Base-by-base conservation (phyloP, 768 basidiomycete genomes). In the Termitomyces sp. region DNA sequence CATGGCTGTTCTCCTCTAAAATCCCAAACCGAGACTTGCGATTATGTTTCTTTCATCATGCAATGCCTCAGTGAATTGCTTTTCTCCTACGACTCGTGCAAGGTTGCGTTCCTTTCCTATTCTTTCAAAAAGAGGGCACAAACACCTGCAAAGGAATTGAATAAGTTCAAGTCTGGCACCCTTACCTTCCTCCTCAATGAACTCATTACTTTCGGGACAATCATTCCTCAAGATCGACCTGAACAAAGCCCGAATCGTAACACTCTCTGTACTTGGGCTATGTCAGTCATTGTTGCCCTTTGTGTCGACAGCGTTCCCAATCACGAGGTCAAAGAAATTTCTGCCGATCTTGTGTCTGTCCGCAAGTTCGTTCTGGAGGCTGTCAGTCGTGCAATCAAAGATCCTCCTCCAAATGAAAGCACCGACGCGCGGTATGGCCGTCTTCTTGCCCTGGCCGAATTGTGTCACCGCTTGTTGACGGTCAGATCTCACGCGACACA, bases 1-100 rank as follows among this genome's bases (percentile, higher is more conserved):
- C 51, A 50, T 46, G 35, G 48, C 13, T 23, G 53, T 18, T 40
- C 60, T 7, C 51, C 55, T 18, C 47, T 56, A n/a, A 63, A 35
- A 12, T 61, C 66, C 12, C 38, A 66, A 32, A 47, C 60, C 14
- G 67, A 67, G 47, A 75, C 73, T 33, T 72, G 77, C 74, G 72
- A 80, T 57, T 91, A 90, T 66, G 77, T 82, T 16, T 90, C 87
- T 67, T 93, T 95, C 80, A 74, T 93, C 62, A 93, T 95, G 89
- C 91, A 95, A 69, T 89, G 87, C 64, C 77, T 98, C 49, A 92
- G 94, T 3, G 97, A 99, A 73, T 77, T 98, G 10, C 74, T 97
- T 13, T 93, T 96, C 61, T 98, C 94, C 13, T 99, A 98, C 66
- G 89, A 94, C 64, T 72, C 85, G 6, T 95, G 93, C 84, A 99